Conservation (phyloP, 176 grass and related monocot genomes). For the Olyra latifolia region DNA sequence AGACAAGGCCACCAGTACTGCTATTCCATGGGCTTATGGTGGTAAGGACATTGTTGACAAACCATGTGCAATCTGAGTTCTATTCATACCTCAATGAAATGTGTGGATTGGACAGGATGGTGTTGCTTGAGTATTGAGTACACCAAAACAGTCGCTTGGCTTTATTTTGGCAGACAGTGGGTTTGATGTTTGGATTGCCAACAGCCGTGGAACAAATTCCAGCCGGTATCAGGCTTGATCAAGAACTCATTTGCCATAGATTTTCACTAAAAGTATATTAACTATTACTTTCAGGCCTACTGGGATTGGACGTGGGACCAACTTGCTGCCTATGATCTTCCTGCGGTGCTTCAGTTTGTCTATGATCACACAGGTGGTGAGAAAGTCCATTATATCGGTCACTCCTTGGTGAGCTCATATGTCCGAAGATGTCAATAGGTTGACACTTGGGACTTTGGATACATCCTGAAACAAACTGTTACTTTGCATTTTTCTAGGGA, state of each 20-base stretch:
- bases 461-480: constrained; percentile 1
- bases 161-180: constrained; percentile 59
- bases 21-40: constrained; percentile 59
- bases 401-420: constrained; percentile 46
- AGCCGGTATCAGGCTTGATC: constrained; percentile 37
- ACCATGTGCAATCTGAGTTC: background rate
- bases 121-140: constrained; percentile 52
- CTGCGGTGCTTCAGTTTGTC: constrained; percentile 49
- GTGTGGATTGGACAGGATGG: constrained; percentile 47
- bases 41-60: constrained; percentile 41
- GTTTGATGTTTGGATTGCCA: constrained; percentile 71
- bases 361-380: constrained; percentile 41
- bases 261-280: constrained; percentile 11
- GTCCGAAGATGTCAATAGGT: background rate
- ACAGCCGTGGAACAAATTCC: constrained; percentile 58
- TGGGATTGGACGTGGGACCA: constrained; percentile 65
- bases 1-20: constrained; percentile 36
- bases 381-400: constrained; percentile 57
- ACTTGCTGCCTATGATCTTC: constrained; percentile 58
- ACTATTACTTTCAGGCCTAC: constrained; percentile 40
- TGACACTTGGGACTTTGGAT: constrained; percentile 4
- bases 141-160: constrained; percentile 55
- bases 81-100: constrained; percentile 11
- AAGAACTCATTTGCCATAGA: constrained; percentile 11
- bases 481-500: constrained; percentile 39